These are phyloP conservation scores for Lactarius hatsudake DNA, from an alignment of 768 basidiomycete species.

Conservation along the genomic window DNA sequence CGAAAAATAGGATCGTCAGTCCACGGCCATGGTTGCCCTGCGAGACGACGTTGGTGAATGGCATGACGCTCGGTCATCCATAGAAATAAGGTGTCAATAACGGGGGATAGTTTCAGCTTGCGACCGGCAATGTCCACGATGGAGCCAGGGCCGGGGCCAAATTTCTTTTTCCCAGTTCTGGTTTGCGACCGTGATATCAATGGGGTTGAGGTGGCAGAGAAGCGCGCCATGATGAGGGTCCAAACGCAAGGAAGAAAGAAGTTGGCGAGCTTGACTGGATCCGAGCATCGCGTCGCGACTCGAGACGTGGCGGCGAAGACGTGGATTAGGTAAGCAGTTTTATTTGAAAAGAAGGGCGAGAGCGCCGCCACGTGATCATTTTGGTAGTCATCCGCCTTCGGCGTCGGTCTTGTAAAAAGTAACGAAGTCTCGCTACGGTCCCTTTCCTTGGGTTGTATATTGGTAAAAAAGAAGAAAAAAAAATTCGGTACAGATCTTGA, in stretches of 20 bases:
- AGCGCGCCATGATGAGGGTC: conserved; percentile 21
- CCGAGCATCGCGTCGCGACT: conserved; percentile 22
- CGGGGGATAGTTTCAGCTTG: conserved; percentile 28
- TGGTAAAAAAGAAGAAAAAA: neutral
- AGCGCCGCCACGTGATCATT: conserved; percentile 23
- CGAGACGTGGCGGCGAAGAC: conserved; percentile 21
- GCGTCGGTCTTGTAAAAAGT: conserved; percentile 19
- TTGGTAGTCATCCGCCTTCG: conserved; percentile 16
- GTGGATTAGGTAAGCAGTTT: conserved; percentile 14
- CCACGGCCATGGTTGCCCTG: conserved; percentile 45
- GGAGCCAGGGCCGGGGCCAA: conserved; percentile 21
- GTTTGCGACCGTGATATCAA: conserved; percentile 18
- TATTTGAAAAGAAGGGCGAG: conserved; percentile 8
- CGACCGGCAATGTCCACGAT: conserved; percentile 30
- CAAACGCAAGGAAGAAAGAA: conserved; percentile 16
- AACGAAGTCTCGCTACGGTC: conserved; percentile 9
- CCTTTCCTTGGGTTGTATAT: neutral
- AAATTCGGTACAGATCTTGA: conserved; percentile 12
- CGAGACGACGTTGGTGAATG: conserved; percentile 32
- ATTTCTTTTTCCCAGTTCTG: conserved; percentile 7
- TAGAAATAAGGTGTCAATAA: conserved; percentile 34
- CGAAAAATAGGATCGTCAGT: conserved; percentile 59
- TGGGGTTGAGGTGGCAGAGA: conserved; percentile 27
- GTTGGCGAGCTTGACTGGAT: conserved; percentile 16
- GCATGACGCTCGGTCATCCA: conserved; percentile 36